Percentiles rank a stretch among this genome's conserved stretches.
Evolutionary conservation across 805 yeast species (phyloP).

Genomic region (Candida silvicultrix): DNA sequence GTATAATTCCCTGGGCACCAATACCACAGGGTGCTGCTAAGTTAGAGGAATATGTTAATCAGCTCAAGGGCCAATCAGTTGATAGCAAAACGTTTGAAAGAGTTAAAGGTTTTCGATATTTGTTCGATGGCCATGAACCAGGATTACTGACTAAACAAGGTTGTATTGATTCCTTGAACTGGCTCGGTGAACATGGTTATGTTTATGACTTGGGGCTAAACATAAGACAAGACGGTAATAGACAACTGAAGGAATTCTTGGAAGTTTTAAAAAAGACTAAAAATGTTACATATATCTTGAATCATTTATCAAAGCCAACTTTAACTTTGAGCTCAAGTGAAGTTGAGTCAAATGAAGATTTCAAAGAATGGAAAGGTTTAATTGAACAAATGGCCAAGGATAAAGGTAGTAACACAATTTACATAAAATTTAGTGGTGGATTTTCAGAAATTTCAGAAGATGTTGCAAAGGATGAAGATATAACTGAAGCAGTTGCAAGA

Average conservation of each 20-base stretch:
- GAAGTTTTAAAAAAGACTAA: slow-evolving; percentile 23
- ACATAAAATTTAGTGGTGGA: slow-evolving; percentile 35
- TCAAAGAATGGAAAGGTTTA: slow-evolving; percentile 19
- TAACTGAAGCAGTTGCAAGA: slow-evolving; percentile 10
- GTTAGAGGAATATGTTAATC: slow-evolving; percentile 9
- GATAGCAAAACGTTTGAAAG: slow-evolving; percentile 7
- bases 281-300: slow-evolving; percentile 27
- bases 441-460: slow-evolving; percentile 30
- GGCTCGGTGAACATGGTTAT: slow-evolving; percentile 24
- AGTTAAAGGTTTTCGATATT: slow-evolving; percentile 35
- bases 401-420: slow-evolving; percentile 16
- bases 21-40: slow-evolving; percentile 26
- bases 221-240: slow-evolving; percentile 28
- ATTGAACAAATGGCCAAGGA: slow-evolving; percentile 14
- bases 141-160: slow-evolving; percentile 21
- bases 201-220: slow-evolving; percentile 40
- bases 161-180: slow-evolving; percentile 28
- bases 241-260: slow-evolving; percentile 34
- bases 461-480: slow-evolving; percentile 3
- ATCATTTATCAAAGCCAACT: slow-evolving; percentile 39
- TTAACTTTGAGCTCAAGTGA: slow-evolving; percentile 8
- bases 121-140: slow-evolving; percentile 36
- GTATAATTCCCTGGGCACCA: slow-evolving; percentile 41
- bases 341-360: slow-evolving; percentile 5
- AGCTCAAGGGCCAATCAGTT: slow-evolving; percentile 13